Percentiles rank a stretch among this genome's conserved stretches.
Conservation (phyloP, 805 yeast species). For the Cyberlindnera galapagoensis region DNA sequence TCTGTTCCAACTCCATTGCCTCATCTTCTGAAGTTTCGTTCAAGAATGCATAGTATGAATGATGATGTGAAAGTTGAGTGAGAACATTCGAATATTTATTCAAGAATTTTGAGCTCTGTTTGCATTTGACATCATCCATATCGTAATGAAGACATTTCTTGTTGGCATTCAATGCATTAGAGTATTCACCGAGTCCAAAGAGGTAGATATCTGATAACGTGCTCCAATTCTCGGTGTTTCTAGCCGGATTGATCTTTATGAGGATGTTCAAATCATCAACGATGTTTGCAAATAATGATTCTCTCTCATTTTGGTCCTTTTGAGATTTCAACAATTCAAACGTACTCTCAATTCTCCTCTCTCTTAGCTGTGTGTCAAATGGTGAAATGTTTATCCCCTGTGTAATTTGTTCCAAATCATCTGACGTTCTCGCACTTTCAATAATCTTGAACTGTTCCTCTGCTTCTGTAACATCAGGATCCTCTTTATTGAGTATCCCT, state of each 20-base stretch:
- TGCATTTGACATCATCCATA: slow-evolving; percentile 63
- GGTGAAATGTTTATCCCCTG: slow-evolving; percentile 38
- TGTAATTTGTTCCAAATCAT: slow-evolving; percentile 27
- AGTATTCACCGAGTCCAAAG: slow-evolving; percentile 47
- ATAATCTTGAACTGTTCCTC: slow-evolving; percentile 15
- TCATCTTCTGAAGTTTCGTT: slow-evolving; percentile 29
- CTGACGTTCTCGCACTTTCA: slow-evolving; percentile 17
- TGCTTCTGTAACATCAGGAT: slow-evolving; percentile 12
- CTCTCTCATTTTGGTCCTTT: slow-evolving; percentile 16
- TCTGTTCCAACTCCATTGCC: slow-evolving; percentile 36
- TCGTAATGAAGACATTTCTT: slow-evolving; percentile 72
- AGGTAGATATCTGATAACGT: slow-evolving; percentile 34
- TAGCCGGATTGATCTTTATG: slow-evolving; percentile 20
- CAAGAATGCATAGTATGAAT: slow-evolving; percentile 38
- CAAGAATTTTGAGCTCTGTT: slow-evolving; percentile 45
- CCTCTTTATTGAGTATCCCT: slow-evolving; percentile 5
- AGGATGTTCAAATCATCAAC: slow-evolving; percentile 24
- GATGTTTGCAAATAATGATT: slow-evolving; percentile 14
- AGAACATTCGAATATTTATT: slow-evolving; percentile 33
- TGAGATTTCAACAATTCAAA: slow-evolving; percentile 17
- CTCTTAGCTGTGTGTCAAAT: slow-evolving; percentile 30
- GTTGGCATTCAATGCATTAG: slow-evolving; percentile 43
- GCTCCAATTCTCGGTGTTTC: slow-evolving; percentile 25
- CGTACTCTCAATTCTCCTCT: slow-evolving; percentile 25
- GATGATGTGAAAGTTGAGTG: slow-evolving; percentile 31